Conservation (phyloP, 1,284 basidiomycete genomes). For the Ceratobasidium sp. region DNA sequence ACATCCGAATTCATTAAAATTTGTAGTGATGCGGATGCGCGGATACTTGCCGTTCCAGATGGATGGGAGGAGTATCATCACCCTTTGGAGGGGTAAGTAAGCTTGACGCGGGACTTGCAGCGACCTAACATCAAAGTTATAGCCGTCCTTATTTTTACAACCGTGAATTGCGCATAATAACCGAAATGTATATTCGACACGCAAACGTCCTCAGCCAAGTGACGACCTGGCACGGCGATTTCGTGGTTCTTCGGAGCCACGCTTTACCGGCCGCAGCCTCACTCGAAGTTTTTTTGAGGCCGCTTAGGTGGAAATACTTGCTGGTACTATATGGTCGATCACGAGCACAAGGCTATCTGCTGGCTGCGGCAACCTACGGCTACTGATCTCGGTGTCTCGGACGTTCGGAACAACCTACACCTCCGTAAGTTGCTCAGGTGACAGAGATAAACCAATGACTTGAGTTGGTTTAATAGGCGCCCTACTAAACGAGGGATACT, state of each 20-base stretch:
- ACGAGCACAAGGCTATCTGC: conserved; percentile 26
- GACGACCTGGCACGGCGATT: conserved; percentile 17
- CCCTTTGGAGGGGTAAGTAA: conserved; percentile 36
- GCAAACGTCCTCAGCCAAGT: not conserved
- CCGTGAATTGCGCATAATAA: conserved; percentile 7
- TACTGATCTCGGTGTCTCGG: conserved; percentile 28
- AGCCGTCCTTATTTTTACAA: conserved; percentile 38
- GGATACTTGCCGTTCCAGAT: not conserved
- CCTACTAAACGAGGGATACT: conserved; percentile 46
- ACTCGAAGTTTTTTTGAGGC: conserved; percentile 34
- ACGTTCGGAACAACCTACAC: conserved; percentile 18
- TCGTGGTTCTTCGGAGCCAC: conserved; percentile 7
- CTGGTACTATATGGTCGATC: conserved; percentile 39
- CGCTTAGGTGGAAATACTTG: conserved; percentile 28
- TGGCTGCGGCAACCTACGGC: conserved; percentile 35
- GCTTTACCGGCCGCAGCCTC: conserved; percentile 12
- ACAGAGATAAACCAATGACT: not conserved
- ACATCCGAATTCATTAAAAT: too few species aligned
- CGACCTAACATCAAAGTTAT: too few species aligned
- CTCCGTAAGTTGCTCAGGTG: conserved; percentile 7
- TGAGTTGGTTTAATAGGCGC: conserved; percentile 39
- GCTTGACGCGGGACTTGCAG: too few species aligned
- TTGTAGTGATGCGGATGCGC: conserved; percentile 16
- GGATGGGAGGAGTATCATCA: conserved; percentile 39
- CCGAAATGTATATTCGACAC: conserved; percentile 34